Evolutionary conservation across 2,329 filamentous ascomycete species (phyloP).

Genomic region (Cordyceps javanica): DNA sequence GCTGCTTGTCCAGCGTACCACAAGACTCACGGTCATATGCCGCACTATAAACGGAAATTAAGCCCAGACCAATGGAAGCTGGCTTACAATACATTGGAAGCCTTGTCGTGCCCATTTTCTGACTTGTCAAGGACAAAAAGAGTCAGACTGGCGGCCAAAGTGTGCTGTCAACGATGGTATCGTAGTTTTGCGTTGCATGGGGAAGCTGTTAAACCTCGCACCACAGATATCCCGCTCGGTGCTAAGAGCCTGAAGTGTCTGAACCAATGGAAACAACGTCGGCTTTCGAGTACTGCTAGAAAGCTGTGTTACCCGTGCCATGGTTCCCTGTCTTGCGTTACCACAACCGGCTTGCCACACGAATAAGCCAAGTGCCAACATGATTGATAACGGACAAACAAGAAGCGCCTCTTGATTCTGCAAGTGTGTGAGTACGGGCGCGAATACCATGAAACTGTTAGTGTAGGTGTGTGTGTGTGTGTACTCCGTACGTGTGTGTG

Average conservation of each 20-base stretch:
- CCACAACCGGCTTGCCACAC: not conserved
- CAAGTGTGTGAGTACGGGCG: not conserved
- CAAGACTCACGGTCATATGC: not conserved
- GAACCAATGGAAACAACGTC: not conserved
- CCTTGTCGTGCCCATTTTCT: not conserved
- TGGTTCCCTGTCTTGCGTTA: not conserved
- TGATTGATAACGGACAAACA: constrained; percentile 2
- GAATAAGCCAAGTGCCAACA: not conserved
- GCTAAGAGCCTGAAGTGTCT: not conserved
- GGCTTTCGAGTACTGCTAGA: not conserved
- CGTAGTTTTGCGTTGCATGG: not conserved
- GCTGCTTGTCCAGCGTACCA: not conserved
- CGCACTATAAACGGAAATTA: not conserved
- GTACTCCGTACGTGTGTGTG: not conserved
- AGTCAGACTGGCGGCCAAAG: not conserved
- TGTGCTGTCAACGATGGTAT: not conserved
- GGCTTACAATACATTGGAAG: not conserved
- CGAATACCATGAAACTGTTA: not conserved
- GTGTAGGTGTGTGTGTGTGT: not conserved
- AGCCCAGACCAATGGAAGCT: not conserved
- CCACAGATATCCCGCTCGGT: not conserved
- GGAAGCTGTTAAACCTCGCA: not conserved
- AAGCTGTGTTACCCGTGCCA: not conserved
- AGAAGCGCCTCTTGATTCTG: not conserved
- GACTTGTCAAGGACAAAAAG: not conserved